These are phyloP conservation scores for Salix caprea DNA, from an alignment of 345 rosid genomes.

Conservation along the genomic window DNA sequence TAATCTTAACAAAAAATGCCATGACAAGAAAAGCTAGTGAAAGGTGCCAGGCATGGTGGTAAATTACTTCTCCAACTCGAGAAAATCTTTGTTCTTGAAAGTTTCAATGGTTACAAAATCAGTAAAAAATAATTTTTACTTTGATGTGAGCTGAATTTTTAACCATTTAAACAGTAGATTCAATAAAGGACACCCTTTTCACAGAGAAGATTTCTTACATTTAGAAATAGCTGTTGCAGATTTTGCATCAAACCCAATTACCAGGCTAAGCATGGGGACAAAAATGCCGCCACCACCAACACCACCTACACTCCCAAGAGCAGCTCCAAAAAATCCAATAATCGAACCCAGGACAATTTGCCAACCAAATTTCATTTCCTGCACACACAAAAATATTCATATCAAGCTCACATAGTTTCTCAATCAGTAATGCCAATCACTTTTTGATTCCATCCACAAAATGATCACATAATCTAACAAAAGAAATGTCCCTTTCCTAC, in stretches of 20 bases:
- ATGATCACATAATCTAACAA: background rate
- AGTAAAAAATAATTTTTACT: too few relatives aligned
- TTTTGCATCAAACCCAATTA: slow-evolving; percentile 49
- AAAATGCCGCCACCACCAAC: slow-evolving; percentile 55
- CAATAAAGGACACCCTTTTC: background rate
- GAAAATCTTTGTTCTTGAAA: background rate
- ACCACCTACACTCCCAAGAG: slow-evolving; percentile 52
- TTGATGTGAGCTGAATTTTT: background rate
- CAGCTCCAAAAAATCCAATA: slow-evolving; percentile 48
- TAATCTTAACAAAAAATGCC: background rate
- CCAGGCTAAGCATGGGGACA: slow-evolving; percentile 47
- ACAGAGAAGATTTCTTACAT: slow-evolving; percentile 29
- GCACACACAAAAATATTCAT: slow-evolving; percentile 6
- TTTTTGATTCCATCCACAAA: background rate
- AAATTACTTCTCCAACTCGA: background rate
- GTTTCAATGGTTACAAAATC: background rate
- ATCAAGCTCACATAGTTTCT: background rate
- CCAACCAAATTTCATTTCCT: slow-evolving; percentile 51
- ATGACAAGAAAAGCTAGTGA: background rate
- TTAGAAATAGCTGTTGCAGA: slow-evolving; percentile 53
- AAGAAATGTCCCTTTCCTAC: background rate
- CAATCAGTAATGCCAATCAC: background rate
- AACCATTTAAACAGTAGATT: background rate
- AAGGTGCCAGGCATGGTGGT: background rate
- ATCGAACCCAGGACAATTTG: slow-evolving; percentile 36